phyloP scores from a whole-genome alignment of 2,329 filamentous ascomycete genomes.

The Fusarium chaquense region DNA sequence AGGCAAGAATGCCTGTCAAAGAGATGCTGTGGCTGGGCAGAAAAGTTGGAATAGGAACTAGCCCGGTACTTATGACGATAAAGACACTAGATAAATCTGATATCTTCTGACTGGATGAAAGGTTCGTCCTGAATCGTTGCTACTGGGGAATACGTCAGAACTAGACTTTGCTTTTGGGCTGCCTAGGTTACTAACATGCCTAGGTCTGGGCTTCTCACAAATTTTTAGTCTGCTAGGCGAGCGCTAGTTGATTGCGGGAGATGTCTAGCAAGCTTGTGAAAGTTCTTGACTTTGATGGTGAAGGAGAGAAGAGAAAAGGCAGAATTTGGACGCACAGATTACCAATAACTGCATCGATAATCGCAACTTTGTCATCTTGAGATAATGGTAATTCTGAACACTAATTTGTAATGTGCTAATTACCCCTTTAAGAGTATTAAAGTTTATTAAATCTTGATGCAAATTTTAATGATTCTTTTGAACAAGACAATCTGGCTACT shows the following conservation, averaged over 20 bases:
- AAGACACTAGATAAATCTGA: conserved; percentile 21
- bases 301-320: conserved; percentile 2
- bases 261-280: conserved; percentile 19
- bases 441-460: not conserved
- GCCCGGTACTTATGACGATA: conserved; percentile 35
- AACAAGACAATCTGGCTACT: not conserved
- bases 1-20: conserved; percentile 23
- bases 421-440: not conserved
- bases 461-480: not conserved
- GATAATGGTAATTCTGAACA: not conserved
- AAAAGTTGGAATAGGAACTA: conserved; percentile 24
- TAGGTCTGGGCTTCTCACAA: not conserved
- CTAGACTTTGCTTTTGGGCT: conserved; percentile 3
- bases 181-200: too few species aligned
- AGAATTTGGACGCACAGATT: not conserved
- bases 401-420: not conserved
- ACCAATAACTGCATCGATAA: not conserved
- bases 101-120: conserved; percentile 24
- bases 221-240: not conserved
- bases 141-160: conserved; percentile 21
- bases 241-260: conserved; percentile 12
- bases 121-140: conserved; percentile 32
- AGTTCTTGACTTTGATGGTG: conserved; percentile 1
- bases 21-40: conserved; percentile 42
- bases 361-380: not conserved